Conservation (phyloP, 352 stramenopile species). For the Globisporangium cylindrosporum region DNA sequence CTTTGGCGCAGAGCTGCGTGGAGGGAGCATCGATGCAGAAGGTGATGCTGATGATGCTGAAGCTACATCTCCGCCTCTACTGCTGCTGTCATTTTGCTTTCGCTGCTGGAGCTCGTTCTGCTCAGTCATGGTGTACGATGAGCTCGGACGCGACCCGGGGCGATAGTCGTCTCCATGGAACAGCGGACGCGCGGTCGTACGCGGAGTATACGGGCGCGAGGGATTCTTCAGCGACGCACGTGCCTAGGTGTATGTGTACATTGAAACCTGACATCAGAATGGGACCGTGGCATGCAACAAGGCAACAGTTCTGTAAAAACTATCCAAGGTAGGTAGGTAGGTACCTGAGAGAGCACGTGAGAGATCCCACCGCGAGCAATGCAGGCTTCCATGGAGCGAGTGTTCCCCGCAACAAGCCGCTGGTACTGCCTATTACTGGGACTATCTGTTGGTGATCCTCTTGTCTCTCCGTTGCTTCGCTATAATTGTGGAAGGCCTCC, state of each 20-base stretch:
- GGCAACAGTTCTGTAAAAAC: neutral
- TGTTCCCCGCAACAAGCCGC: neutral
- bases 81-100: conserved; percentile 6
- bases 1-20: conserved; percentile 5
- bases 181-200: conserved; percentile 47
- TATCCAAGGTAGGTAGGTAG: neutral
- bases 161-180: conserved; percentile 82
- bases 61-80: conserved; percentile 4
- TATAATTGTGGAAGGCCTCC: neutral
- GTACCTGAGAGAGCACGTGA: conserved; percentile 71
- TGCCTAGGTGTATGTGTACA: conserved; percentile 26
- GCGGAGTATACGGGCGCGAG: conserved; percentile 74
- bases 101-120: conserved; percentile 28
- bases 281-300: neutral
- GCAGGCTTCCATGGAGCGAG: conserved; percentile 55
- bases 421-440: neutral
- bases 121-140: conserved; percentile 53
- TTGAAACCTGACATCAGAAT: neutral
- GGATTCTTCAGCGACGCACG: conserved; percentile 79
- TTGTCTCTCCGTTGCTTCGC: neutral
- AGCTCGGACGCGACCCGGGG: conserved; percentile 60
- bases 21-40: conserved; percentile 16
- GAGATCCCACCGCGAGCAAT: conserved; percentile 77
- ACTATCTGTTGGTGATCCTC: neutral
- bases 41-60: conserved; percentile 3